Conservation (phyloP, 345 rosid species). For the Moricandia moricandioides region DNA sequence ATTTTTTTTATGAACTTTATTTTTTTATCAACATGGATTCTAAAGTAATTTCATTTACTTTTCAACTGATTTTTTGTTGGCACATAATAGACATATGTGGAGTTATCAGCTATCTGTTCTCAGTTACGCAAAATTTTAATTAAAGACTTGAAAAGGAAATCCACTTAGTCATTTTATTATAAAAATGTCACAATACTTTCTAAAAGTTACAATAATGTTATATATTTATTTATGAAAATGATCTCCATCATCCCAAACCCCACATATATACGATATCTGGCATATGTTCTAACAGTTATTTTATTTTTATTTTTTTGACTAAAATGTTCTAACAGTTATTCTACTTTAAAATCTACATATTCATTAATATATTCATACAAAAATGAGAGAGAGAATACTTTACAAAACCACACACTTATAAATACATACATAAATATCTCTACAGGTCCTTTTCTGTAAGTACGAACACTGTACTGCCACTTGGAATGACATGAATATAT, state of each 20-base stretch:
- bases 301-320: neutral
- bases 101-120: constrained; percentile 5
- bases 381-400: neutral
- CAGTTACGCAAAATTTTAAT: neutral
- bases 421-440: neutral
- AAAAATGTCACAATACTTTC: constrained; percentile 18
- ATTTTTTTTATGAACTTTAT: too few species aligned
- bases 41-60: neutral
- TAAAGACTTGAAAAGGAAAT: constrained; percentile 17
- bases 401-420: neutral
- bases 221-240: constrained; percentile 14
- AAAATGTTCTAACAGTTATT: neutral
- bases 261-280: constrained; percentile 26
- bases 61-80: neutral
- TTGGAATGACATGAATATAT: constrained; percentile 8
- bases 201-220: constrained; percentile 7
- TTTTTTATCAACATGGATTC: neutral
- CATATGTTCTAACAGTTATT: constrained; percentile 7
- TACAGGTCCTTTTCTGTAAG: neutral
- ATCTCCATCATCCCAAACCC: constrained; percentile 32
- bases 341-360: neutral
- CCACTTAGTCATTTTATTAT: constrained; percentile 3
- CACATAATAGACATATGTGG: neutral
- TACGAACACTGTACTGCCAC: constrained; percentile 21
- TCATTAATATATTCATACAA: neutral